Evolutionary conservation across 805 yeast species (phyloP).

Genomic region (Lachancea mirantina): DNA sequence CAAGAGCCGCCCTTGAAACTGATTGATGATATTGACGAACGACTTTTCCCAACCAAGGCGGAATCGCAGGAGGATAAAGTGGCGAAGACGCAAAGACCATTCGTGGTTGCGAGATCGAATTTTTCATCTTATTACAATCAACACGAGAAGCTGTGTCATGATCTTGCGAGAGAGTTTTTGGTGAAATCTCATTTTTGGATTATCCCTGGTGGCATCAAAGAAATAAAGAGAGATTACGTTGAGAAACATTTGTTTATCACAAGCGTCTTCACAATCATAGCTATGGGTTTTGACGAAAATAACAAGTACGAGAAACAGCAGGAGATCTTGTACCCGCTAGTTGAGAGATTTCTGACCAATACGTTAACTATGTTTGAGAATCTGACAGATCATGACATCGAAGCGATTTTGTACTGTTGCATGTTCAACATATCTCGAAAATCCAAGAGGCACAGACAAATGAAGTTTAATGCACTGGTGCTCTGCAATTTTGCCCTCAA

Average conservation of each 20-base stretch:
- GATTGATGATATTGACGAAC: conserved; percentile 34
- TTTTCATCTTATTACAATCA: conserved; percentile 41
- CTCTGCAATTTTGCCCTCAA: conserved; percentile 47
- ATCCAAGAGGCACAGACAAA: conserved; percentile 39
- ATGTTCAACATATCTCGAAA: conserved; percentile 49
- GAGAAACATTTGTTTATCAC: conserved; percentile 46
- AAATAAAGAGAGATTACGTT: conserved; percentile 40
- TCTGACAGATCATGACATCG: conserved; percentile 54
- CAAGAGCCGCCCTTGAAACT: conserved; percentile 34
- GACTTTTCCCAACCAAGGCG: conserved; percentile 32
- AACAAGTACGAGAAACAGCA: conserved; percentile 44
- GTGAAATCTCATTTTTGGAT: conserved; percentile 54
- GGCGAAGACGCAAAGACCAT: conserved; percentile 31
- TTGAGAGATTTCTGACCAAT: conserved; percentile 42
- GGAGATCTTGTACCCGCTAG: conserved; percentile 39
- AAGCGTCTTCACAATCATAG: conserved; percentile 45
- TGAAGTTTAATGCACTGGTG: conserved; percentile 46
- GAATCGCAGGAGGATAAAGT: conserved; percentile 22
- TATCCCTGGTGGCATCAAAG: conserved; percentile 52
- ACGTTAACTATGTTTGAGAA: conserved; percentile 43
- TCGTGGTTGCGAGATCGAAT: conserved; percentile 35
- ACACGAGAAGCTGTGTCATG: conserved; percentile 38
- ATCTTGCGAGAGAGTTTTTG: conserved; percentile 41
- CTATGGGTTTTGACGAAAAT: conserved; percentile 51
- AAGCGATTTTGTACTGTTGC: conserved; percentile 49